Conservation (phyloP, 2,329 filamentous ascomycete genomes). For the Tympanopsis confertula region DNA sequence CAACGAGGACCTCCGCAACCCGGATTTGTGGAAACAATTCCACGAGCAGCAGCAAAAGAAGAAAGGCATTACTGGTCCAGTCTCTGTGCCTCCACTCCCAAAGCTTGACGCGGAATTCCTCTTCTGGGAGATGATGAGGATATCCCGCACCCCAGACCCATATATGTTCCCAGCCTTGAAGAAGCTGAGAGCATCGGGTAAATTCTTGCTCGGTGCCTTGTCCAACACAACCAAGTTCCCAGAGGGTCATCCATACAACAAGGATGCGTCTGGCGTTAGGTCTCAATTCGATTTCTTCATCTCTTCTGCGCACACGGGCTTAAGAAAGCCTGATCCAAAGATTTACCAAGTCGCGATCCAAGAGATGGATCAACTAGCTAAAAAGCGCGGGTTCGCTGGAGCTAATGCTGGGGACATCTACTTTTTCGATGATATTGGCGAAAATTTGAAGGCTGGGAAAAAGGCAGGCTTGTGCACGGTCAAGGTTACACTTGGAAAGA, state of each 20-base stretch:
- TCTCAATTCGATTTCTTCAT: constrained; percentile 77
- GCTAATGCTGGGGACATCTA: constrained; percentile 59
- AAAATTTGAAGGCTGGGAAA: constrained; percentile 75
- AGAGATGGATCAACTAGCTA: constrained; percentile 52
- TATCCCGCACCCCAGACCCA: constrained; percentile 61
- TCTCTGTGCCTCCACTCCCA: constrained; percentile 50
- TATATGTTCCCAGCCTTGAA: constrained; percentile 78
- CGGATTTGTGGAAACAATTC: constrained; percentile 59
- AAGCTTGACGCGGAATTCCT: constrained; percentile 65
- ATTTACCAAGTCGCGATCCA: constrained; percentile 69
- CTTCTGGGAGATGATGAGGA: constrained; percentile 84
- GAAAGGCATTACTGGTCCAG: constrained; percentile 15
- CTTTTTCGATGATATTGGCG: constrained; percentile 89
- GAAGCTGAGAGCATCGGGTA: constrained; percentile 49
- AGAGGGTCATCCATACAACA: constrained; percentile 54
- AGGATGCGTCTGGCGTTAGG: constrained; percentile 44
- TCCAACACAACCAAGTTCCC: constrained; percentile 89
- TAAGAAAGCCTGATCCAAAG: constrained; percentile 73
- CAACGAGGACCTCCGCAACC: constrained; percentile 58
- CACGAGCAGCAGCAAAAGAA: constrained; percentile 31
- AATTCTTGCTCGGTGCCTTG: constrained; percentile 68
- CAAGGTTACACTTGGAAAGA: constrained; percentile 70
- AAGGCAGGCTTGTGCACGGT: constrained; percentile 68
- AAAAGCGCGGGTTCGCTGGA: constrained; percentile 35
- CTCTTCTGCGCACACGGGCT: constrained; percentile 71